A percentile compares a stretch with the other conserved stretches of the same genome.
Evolutionary conservation across 2,329 filamentous ascomycete species (phyloP).

Genomic region (Periconia digitata): DNA sequence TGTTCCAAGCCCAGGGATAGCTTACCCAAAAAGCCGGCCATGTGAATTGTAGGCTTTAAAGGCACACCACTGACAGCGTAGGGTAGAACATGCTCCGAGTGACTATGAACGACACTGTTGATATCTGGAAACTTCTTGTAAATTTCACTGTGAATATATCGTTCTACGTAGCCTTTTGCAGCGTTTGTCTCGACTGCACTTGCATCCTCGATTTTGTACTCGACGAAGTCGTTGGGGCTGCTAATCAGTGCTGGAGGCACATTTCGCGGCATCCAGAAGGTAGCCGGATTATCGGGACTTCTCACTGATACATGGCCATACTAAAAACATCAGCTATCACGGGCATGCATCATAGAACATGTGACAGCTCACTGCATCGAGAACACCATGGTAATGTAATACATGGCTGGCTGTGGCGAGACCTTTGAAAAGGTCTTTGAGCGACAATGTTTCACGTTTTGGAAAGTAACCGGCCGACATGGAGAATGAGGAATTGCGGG

Average conservation of each 20-base stretch:
- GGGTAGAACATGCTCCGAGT: constrained; percentile 46
- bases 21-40: constrained; percentile 48
- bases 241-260: constrained; percentile 49
- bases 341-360: not conserved
- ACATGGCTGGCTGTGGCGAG: constrained; percentile 55
- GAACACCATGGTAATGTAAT: constrained; percentile 53
- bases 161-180: constrained; percentile 43
- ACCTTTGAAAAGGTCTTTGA: constrained; percentile 40
- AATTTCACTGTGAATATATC: constrained; percentile 50
- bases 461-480: constrained; percentile 43
- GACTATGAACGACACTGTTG: constrained; percentile 49
- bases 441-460: constrained; percentile 41
- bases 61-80: constrained; percentile 47
- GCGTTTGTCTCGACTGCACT: constrained; percentile 37
- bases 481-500: constrained; percentile 1
- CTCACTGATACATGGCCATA: constrained; percentile 59
- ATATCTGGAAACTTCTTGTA: constrained; percentile 49
- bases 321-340: not conserved
- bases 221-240: constrained; percentile 45
- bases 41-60: constrained; percentile 41
- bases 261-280: constrained; percentile 50
- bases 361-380: constrained; percentile 46
- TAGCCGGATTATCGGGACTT: constrained; percentile 50
- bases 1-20: not conserved
- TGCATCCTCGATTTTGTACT: constrained; percentile 48